Base-by-base conservation (phyloP, 257 asterid genomes). In the Salvia splendens region DNA sequence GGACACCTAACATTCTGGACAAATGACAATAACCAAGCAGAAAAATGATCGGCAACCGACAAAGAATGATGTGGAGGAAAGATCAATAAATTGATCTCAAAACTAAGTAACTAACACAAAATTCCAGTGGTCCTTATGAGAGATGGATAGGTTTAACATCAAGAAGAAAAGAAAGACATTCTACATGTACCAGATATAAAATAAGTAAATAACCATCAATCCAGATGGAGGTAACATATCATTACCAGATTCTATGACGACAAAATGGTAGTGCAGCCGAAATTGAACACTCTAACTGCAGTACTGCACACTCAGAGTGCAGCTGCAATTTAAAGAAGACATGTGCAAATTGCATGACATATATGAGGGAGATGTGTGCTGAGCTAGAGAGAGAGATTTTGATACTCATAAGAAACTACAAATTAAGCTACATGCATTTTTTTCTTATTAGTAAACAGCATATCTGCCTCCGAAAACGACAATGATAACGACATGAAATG, bases 111-210 rank as follows among this genome's bases (percentile, higher is more conserved):
- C 30, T 24, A 24, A 24, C 30, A 24, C 30, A 2, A 24, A 20
- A 24, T 24, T 24, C 30, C 46, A 14, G 14, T 57, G 35, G 28
- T 14, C 28, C 12, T 57, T 1, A 57, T n/a, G 6, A 5, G n/a
- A 57, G 63, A 57, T 14, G 63, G 14, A n/a, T 58, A 38, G 32
- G 67, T 47, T 46, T 14, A 67, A 28, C 51, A 67, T 46, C 16
- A 10, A 52, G 45, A 10, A 24, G n/a, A 32, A 42, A 55, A 50
- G 43, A 62, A 65, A 17, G 8, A 28, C 46, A 36, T 8, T 28
- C 14, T 68, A 53, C 16, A 55, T 33, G 65, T 51, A 51, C 49
- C 76, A 24, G 17, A 36, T 5, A 43, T 35, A 57, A 65, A 24
- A 20, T 20, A 20, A 20, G 24, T 20, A 20, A 20, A 24, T 24